Base-by-base conservation (phyloP, 169 alveolate species). In the Plasmodium gaboni region DNA sequence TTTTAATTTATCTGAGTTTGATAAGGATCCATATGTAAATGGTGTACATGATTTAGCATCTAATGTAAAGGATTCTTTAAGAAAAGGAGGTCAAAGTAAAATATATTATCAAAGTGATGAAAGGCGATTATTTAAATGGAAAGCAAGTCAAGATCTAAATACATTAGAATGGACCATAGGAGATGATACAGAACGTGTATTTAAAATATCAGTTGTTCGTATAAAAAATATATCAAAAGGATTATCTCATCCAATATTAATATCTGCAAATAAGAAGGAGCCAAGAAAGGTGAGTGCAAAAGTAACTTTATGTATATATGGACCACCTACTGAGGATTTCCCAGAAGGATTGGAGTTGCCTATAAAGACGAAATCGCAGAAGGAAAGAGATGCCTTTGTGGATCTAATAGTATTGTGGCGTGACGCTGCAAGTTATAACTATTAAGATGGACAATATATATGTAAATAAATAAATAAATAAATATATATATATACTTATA, bases 31-130 rank as follows among this genome's bases (percentile, higher is more conserved):
- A 9, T 97, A 97, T 69, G 97, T 98, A 22, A 95, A 97, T 83
- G 98, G 98, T 51, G 97, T 96, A 13, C 98, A 97, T 74, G 98
- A 97, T 57, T 78, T 97, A 48, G 96, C 98, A 8, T 94, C 95
- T 26, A 89, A 92, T 60, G 93, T 94, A 48, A 96, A 96, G 88
- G 98, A 95, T 32, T 78, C 96, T 15, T 92, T 97, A 46, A 94
- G 98, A 38, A 94, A 94, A 61, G 98, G 98, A 15, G 97, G 97
- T 1, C 60, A 74, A 46, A 85, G 80, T 51, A 95, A 94, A 94
- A 92, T 93, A 28, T 89, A 83, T 64, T 67, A 88, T 38, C 94
- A 94, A 24, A 94, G 93, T 24, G 93, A 92, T 28, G 42, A 74
- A 38, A 93, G 96, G 42, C 92, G 85, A 17, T 92, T 92, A 13